Evolutionary conservation across 75 land plant species (phyloP).

Genomic region (Adiantum capillusveneris): DNA sequence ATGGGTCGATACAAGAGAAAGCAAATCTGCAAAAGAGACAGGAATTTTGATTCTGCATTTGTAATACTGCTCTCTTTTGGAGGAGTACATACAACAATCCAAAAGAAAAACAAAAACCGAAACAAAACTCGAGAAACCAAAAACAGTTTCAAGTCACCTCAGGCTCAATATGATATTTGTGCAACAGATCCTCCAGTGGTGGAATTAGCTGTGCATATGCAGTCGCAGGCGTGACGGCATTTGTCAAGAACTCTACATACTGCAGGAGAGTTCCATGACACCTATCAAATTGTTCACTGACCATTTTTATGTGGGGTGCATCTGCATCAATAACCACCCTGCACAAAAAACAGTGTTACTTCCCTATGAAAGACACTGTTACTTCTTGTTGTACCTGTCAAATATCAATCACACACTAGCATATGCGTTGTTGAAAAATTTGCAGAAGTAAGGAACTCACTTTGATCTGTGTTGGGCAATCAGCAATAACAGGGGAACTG

Average conservation of each 20-base stretch:
- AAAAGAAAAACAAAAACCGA: too few relatives aligned
- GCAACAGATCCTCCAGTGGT: slow-evolving; percentile 71
- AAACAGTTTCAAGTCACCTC: too few relatives aligned
- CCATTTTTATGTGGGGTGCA: slow-evolving; percentile 93
- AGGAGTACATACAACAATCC: too few relatives aligned
- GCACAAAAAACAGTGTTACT: slow-evolving; percentile 14
- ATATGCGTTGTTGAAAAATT: too few relatives aligned
- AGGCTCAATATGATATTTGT: slow-evolving; percentile 86
- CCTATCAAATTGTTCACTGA: slow-evolving; percentile 95
- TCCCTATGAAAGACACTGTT: too few relatives aligned
- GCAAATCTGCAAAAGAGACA: slow-evolving; percentile 55
- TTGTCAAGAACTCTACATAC: slow-evolving; percentile 89
- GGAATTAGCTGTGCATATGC: slow-evolving; percentile 90
- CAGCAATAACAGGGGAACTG: slow-evolving; percentile 81
- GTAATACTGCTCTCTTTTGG: too few relatives aligned
- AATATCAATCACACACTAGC: too few relatives aligned
- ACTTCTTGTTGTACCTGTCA: too few relatives aligned
- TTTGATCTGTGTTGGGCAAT: slow-evolving; percentile 93
- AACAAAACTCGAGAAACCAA: too few relatives aligned
- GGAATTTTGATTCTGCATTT: too few relatives aligned
- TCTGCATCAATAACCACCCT: slow-evolving; percentile 85
- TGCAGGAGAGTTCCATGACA: slow-evolving; percentile 95
- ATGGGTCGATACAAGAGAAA: slow-evolving; percentile 92
- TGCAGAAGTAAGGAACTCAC: slow-evolving; percentile 54
- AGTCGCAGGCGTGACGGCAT: slow-evolving; percentile 61